phyloP scores from a whole-genome alignment of 371 early-diverging fungal species.

The Conidiobolus incongruus region DNA sequence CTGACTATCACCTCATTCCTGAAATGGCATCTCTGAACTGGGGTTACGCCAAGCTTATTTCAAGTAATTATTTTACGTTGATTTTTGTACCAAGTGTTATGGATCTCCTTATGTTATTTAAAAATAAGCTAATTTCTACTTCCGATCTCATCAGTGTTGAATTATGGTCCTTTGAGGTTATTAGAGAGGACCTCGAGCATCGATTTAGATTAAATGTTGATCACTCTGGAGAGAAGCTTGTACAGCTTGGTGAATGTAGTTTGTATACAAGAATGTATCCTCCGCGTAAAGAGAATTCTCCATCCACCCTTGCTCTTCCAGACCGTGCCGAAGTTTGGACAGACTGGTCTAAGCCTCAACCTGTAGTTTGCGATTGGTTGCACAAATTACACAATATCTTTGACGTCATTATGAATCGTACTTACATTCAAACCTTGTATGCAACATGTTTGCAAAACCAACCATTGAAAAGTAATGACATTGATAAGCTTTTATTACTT shows the following conservation, averaged over 20 bases:
- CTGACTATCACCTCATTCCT: not conserved
- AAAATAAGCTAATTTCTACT: not conserved
- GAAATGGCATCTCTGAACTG: not conserved
- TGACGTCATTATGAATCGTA: not conserved
- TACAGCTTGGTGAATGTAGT: not conserved
- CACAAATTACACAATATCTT: not conserved
- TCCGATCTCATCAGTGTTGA: slow-evolving; percentile 5
- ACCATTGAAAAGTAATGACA: not conserved
- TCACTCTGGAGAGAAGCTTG: not conserved
- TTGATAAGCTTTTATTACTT: not conserved
- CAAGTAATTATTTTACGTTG: slow-evolving; percentile 4
- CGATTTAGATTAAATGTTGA: not conserved
- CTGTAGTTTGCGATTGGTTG: not conserved
- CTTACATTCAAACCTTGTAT: slow-evolving; percentile 1
- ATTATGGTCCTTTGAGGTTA: slow-evolving; percentile 1
- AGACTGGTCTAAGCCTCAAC: slow-evolving; percentile 2
- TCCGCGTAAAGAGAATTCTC: not conserved
- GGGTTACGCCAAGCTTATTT: slow-evolving; percentile 2
- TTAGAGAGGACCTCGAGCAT: not conserved
- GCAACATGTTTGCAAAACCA: not conserved
- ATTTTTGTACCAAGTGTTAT: slow-evolving; percentile 1
- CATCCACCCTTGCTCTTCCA: not conserved
- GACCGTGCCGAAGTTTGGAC: slow-evolving; percentile 2
- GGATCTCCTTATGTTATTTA: not conserved
- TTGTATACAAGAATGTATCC: not conserved